Evolutionary conservation across 495 filamentous ascomycete genomes (phyloP).

Genomic region (Antarctomyces pellizariae): DNA sequence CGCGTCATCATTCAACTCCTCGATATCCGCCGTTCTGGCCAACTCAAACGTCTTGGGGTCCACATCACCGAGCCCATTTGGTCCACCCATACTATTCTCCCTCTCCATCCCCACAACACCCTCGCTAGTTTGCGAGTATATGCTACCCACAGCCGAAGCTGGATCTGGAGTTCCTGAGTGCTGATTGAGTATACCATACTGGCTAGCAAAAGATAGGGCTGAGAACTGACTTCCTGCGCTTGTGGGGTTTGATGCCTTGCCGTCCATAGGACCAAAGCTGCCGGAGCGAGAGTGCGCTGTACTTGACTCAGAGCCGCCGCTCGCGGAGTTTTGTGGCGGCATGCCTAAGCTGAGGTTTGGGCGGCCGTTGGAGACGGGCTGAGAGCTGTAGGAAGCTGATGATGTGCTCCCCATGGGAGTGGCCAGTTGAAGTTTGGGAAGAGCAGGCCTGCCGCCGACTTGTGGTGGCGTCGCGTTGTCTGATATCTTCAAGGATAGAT

Average conservation of each 20-base stretch:
- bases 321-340: slow-evolving; percentile 29
- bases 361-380: slow-evolving; percentile 29
- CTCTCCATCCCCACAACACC: slow-evolving; percentile 46
- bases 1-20: slow-evolving; percentile 81
- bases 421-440: slow-evolving; percentile 53
- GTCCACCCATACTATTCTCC: slow-evolving; percentile 40
- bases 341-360: slow-evolving; percentile 21
- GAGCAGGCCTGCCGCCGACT: slow-evolving; percentile 26
- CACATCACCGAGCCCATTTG: slow-evolving; percentile 42
- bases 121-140: slow-evolving; percentile 53
- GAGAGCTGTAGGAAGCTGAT: slow-evolving; percentile 31
- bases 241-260: slow-evolving; percentile 46
- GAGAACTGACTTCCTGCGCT: slow-evolving; percentile 69
- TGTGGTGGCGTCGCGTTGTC: slow-evolving; percentile 11
- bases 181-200: slow-evolving; percentile 30
- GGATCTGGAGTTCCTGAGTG: slow-evolving; percentile 55
- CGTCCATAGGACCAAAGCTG: slow-evolving; percentile 50
- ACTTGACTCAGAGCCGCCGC: slow-evolving; percentile 45
- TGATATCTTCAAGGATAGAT: slow-evolving; percentile 16
- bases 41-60: slow-evolving; percentile 57
- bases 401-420: slow-evolving; percentile 62
- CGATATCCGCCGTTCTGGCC: slow-evolving; percentile 63
- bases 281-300: slow-evolving; percentile 46
- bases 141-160: slow-evolving; percentile 63
- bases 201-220: slow-evolving; percentile 46